A percentile compares a stretch with the other conserved stretches of the same genome.
These are phyloP conservation scores for Strobilomyces echinocephalus DNA, from an alignment of 768 basidiomycete genomes.

Conservation along the genomic window DNA sequence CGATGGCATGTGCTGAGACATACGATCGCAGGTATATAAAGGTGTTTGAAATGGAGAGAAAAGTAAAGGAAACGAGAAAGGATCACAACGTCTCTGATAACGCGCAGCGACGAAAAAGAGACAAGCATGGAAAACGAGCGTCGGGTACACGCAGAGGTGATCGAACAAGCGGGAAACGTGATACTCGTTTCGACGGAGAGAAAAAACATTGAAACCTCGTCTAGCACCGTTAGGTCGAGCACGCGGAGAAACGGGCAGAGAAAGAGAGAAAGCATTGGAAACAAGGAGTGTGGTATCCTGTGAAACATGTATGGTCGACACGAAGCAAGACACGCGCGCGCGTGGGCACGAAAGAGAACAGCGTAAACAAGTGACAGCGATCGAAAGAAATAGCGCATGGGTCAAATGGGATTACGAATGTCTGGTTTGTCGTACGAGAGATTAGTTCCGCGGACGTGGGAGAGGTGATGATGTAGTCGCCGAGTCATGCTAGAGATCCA, in stretches of 20 bases:
- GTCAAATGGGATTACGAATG: constrained; percentile 15
- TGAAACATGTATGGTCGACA: not conserved
- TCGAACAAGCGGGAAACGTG: not conserved
- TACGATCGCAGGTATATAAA: no score
- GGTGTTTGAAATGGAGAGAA: no score
- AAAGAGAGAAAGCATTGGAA: not conserved
- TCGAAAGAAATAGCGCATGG: not conserved
- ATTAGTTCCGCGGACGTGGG: constrained; percentile 21
- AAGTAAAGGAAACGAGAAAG: no score
- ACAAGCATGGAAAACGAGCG: no score
- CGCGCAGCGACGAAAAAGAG: no score
- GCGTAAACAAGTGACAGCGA: not conserved
- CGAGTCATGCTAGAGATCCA: constrained; percentile 9
- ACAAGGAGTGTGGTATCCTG: constrained; percentile 22
- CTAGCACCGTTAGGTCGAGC: not conserved
- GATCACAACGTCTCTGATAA: no score
- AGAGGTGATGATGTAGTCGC: constrained; percentile 8
- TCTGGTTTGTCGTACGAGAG: constrained; percentile 14
- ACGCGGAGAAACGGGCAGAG: not conserved
- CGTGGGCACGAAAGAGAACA: not conserved
- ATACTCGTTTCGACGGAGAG: not conserved
- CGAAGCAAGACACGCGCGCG: not conserved
- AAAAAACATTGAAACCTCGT: not conserved
- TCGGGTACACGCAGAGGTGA: no score
- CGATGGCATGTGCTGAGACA: no score